Evolutionary conservation across 2,329 filamentous ascomycete genomes (phyloP), one percentile per base, ranked within the genome.

Genomic region (Pyricularia pennisetigena): DNA sequence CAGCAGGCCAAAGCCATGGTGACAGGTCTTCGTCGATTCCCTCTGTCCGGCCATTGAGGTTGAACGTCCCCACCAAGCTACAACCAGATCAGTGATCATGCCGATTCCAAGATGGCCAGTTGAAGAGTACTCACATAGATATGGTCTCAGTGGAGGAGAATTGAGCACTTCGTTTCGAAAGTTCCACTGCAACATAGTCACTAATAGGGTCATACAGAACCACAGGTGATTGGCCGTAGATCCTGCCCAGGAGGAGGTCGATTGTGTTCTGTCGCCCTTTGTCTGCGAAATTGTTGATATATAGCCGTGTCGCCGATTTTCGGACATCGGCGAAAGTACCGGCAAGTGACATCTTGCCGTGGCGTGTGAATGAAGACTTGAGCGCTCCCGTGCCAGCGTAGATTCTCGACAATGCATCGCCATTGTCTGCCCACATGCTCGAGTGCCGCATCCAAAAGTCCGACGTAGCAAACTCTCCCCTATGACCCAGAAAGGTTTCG

Each of bases 271-370:
- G 95, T 64, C 93, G 86, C 26, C 90, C 91, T 72, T 97, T 97
- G 77, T 99, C 95, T 9, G 93, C 87, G 76, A 99, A 98, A 75
- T 97, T 98, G 80, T 99, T 99, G 80, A 97, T 94, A 76, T 97
- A 98, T 71, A 97, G 86, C 69, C 95, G 86, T 67, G 95, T 95
- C 0, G 94, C 94, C 72, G 93, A 97, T 79, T 99, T 99, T 68
- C 94, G 88, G 63, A 93, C 91, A 80, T 99, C 95, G n/a, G 95
- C 94, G 72, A 99, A 87, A 12, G 94, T 92, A 30, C 95, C 95
- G 1, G 94, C 92, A 28, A 98, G 79, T 12, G 94, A 97, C 92
- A 97, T 97, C 79, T 97, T 98, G 41, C 95, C 95, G 74, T 91
- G 89, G 68, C 95, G 86, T 1, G 95, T 99, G 73, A 97, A 98